phyloP scores from a whole-genome alignment of 768 basidiomycete species.

The Cytidiella melzeri region DNA sequence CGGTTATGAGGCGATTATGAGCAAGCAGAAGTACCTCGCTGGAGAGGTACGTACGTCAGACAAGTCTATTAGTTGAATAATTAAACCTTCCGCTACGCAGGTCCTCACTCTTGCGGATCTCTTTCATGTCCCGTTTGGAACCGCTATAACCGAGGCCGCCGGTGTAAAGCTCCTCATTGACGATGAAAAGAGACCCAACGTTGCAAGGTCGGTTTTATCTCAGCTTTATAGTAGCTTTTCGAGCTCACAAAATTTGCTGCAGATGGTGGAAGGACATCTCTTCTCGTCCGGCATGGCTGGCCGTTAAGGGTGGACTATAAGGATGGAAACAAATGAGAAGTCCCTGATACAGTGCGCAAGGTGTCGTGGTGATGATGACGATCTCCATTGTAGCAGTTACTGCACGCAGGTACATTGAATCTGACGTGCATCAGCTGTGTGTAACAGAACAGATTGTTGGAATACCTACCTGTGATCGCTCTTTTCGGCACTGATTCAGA shows the following conservation, averaged over 20 bases:
- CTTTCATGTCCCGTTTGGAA: constrained; percentile 1
- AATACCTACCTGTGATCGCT: no score
- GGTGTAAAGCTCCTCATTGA: constrained; percentile 28
- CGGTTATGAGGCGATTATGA: constrained; percentile 9
- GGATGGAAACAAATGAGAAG: no score
- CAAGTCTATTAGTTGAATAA: not conserved
- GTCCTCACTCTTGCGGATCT: not conserved
- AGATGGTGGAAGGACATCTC: constrained; percentile 49
- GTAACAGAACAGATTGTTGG: no score
- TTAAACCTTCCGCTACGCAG: not conserved
- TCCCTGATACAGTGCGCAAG: no score
- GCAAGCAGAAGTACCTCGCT: constrained; percentile 13
- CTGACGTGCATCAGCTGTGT: no score
- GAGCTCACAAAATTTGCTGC: constrained; percentile 8
- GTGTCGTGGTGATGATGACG: no score
- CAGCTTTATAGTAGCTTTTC: not conserved
- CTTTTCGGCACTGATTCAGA: no score
- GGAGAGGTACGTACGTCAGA: constrained; percentile 7
- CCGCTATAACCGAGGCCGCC: not conserved
- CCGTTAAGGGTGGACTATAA: constrained; percentile 32
- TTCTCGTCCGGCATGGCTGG: constrained; percentile 39
- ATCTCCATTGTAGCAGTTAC: no score
- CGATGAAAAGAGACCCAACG: constrained; percentile 31
- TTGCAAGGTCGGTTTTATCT: constrained; percentile 31
- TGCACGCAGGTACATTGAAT: no score